Evolutionary conservation across 2,329 filamentous ascomycete genomes (phyloP).

Genomic region (Cladophialophora yegresii): DNA sequence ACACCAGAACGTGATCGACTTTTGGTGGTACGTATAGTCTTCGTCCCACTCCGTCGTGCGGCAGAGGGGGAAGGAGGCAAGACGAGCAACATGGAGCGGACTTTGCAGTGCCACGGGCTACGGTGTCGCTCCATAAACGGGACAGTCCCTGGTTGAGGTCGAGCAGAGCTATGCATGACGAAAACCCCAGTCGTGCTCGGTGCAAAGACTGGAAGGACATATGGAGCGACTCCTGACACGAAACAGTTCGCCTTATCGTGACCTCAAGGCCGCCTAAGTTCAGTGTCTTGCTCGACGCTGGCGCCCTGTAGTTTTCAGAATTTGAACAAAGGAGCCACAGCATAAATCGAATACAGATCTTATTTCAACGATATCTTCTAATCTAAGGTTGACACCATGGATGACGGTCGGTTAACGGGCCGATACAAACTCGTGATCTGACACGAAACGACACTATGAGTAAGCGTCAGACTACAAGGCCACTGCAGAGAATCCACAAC

Average conservation of each 20-base stretch:
- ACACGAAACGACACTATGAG: neutral
- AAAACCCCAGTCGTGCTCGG: neutral
- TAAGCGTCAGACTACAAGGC: neutral
- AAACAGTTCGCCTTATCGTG: neutral
- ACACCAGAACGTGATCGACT: too few species aligned
- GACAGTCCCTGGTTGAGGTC: neutral
- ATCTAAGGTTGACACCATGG: neutral
- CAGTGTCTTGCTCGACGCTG: neutral
- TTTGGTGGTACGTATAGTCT: too few species aligned
- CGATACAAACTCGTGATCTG: neutral
- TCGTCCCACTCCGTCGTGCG: too few species aligned
- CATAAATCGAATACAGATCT: neutral
- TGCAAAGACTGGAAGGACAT: neutral
- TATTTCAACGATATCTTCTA: neutral
- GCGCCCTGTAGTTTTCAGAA: neutral
- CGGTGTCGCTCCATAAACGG: too few species aligned
- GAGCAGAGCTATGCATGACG: neutral
- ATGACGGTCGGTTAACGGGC: neutral
- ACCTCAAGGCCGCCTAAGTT: neutral
- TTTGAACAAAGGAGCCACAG: neutral
- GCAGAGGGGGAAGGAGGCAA: too few species aligned
- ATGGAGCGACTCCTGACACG: neutral
- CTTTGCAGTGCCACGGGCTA: too few species aligned
- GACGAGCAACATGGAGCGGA: too few species aligned
- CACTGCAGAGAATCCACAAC: neutral